Conservation (phyloP, 768 basidiomycete genomes). For the Leucogyrophana mollusca region DNA sequence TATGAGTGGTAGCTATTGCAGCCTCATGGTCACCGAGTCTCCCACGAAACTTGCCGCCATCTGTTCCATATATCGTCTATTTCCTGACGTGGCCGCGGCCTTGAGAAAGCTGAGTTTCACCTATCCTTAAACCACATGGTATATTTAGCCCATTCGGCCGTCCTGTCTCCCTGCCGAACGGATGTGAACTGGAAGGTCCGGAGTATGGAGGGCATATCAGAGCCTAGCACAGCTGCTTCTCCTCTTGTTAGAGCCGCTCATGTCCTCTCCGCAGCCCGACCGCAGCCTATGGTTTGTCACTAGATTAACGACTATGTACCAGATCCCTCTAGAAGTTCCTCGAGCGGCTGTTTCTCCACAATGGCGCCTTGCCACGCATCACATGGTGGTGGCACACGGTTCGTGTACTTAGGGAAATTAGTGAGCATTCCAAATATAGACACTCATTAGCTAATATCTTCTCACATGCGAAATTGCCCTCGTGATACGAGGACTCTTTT, state of each 20-base stretch:
- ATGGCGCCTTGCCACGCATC: no score
- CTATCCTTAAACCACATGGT: conserved; percentile 18
- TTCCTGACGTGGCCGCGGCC: conserved; percentile 7
- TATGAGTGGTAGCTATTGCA: conserved; percentile 8
- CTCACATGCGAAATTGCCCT: conserved; percentile 5
- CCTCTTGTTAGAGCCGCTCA: no score
- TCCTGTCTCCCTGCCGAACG: conserved; percentile 5
- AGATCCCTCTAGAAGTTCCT: no score
- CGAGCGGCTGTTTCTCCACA: no score
- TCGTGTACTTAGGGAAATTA: no score
- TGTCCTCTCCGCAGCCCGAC: no score
- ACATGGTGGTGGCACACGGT: no score
- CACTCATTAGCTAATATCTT: conserved; percentile 22
- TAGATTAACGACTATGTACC: no score
- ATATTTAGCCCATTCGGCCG: conserved; percentile 8
- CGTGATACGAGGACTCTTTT: conserved; percentile 1
- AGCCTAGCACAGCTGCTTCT: no score
- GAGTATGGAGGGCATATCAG: no score
- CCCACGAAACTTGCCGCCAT: conserved; percentile 14
- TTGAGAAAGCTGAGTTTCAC: conserved; percentile 14
- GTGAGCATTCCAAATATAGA: conserved; percentile 12
- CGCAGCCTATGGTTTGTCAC: no score
- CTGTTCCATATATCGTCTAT: conserved; percentile 8
- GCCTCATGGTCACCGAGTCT: conserved; percentile 27
- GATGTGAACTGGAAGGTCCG: no score